phyloP scores from a whole-genome alignment of 2,329 filamentous ascomycete species.

The Meredithiella fracta region DNA sequence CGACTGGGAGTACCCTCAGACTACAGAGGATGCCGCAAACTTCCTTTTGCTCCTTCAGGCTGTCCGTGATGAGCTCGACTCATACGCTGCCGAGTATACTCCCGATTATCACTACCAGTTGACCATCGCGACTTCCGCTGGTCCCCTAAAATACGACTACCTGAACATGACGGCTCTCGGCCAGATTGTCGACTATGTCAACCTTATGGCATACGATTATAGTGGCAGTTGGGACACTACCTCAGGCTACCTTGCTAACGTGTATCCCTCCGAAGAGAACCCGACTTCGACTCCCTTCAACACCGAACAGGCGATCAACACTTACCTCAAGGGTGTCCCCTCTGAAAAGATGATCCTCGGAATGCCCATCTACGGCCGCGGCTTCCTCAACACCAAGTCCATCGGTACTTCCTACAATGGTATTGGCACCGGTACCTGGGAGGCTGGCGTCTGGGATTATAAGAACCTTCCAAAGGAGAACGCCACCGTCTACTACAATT shows the following conservation, averaged over 20 bases:
- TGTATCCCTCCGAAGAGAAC: constrained; percentile 39
- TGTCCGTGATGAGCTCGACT: constrained; percentile 31
- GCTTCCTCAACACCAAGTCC: constrained; percentile 46
- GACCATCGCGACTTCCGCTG: constrained; percentile 36
- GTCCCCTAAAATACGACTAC: constrained; percentile 29
- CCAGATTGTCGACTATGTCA: constrained; percentile 34
- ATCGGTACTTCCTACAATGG: constrained; percentile 48
- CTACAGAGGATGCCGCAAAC: constrained; percentile 26
- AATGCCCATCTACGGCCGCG: constrained; percentile 65
- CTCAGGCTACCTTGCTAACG: constrained; percentile 55
- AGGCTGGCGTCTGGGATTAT: constrained; percentile 64
- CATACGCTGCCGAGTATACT: constrained; percentile 29
- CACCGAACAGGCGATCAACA: constrained; percentile 45
- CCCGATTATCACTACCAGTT: constrained; percentile 35
- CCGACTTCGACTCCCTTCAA: constrained; percentile 51
- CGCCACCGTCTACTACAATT: constrained; percentile 41
- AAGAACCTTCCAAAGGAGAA: constrained; percentile 53
- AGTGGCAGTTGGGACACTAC: constrained; percentile 49
- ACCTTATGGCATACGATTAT: constrained; percentile 61
- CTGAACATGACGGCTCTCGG: constrained; percentile 32
- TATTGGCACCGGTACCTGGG: constrained; percentile 52
- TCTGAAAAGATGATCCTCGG: constrained; percentile 55
- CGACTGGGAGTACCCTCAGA: constrained; percentile 26
- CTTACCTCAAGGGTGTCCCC: constrained; percentile 47
- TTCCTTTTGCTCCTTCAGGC: constrained; percentile 29